Conservation (phyloP, 2,329 filamentous ascomycete genomes). For the Dactylonectria macrodidyma region DNA sequence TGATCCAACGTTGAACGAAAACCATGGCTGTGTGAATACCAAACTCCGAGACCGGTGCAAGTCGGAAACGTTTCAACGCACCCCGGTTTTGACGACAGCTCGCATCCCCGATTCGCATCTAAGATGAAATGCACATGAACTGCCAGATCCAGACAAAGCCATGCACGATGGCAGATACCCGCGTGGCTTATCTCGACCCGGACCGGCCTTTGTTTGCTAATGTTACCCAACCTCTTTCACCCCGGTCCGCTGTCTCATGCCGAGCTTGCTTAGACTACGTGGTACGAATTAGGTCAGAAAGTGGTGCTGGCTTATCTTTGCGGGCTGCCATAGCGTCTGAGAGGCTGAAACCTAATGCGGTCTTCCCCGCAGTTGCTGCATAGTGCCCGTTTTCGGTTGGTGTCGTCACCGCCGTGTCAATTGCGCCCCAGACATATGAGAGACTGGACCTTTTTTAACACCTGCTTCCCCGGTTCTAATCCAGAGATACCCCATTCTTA, state of each 20-base stretch:
- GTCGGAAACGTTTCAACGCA: neutral
- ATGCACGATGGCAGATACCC: conserved; percentile 20
- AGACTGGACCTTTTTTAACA: neutral
- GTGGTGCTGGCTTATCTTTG: conserved; percentile 14
- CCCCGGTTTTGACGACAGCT: too few species aligned
- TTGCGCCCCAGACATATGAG: conserved; percentile 20
- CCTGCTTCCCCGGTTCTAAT: too few species aligned
- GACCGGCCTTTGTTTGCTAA: conserved; percentile 14
- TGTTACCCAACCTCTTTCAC: conserved; percentile 4
- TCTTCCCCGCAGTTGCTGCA: conserved; percentile 29
- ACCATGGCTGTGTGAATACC: neutral
- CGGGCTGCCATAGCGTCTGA: conserved; percentile 13
- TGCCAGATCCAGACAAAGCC: conserved; percentile 29
- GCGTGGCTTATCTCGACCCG: conserved; percentile 23
- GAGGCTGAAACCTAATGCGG: conserved; percentile 17
- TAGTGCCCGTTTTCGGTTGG: conserved; percentile 31
- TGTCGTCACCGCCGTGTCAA: conserved; percentile 6
- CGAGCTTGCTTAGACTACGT: conserved; percentile 5
- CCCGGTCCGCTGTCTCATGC: conserved; percentile 15
- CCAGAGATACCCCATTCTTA: too few species aligned
- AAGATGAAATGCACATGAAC: conserved; percentile 25
- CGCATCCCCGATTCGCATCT: conserved; percentile 14
- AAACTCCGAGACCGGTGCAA: neutral
- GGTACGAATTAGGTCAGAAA: too few species aligned
- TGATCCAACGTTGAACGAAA: neutral